Evolutionary conservation across 495 filamentous ascomycete genomes (phyloP), one percentile per base, ranked within the genome.

Genomic region (Lentithecium fluviatile): DNA sequence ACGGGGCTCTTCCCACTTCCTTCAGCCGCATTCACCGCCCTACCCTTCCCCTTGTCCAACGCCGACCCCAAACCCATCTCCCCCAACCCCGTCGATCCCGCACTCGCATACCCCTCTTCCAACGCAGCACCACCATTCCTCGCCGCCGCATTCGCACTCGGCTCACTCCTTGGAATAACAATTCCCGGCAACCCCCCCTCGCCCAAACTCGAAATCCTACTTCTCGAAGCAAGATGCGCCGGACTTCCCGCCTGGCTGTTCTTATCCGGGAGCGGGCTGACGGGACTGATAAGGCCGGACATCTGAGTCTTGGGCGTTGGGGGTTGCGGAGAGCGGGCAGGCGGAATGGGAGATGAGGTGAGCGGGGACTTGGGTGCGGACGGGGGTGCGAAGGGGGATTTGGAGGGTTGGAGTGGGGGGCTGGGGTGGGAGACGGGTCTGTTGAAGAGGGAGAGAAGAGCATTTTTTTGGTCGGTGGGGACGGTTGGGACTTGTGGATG

Each of bases 381-480:
- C 1, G 45, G 26, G 1, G 52, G 21, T 11, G 51, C 36, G 21
- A 45, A n/a, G 1, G 59, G 52, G 11, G 59, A 56, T 56, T 42
- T 45, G n/a, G 25, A 40, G 45, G 64, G 58, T 6, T 71, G 64
- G 20, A 69, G 65, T 10, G 56, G 58, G 17, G 65, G 54, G 6
- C 64, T 62, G 0, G 76, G 71, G 43, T 75, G 71, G 24, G 55
- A 43, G 12, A 72, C 25, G 1, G 80, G 68, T 65, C 88, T 89
- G n/a, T 82, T 81, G 63, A 92, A 90, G 7, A 92, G 79, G 7
- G 84, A 88, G 12, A 91, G 79, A 11, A 92, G 75, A 10, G 82
- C 76, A 36, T 86, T 84, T 63, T 79, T 84, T 55, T 94, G 89
- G 10, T 88, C 83, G 75, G 24, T 15, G 2, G 65, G 34, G 0